A percentile compares a stretch with the other conserved stretches of the same genome.
phyloP scores from a whole-genome alignment of 352 stramenopile species.

The Globisporangium solare region DNA sequence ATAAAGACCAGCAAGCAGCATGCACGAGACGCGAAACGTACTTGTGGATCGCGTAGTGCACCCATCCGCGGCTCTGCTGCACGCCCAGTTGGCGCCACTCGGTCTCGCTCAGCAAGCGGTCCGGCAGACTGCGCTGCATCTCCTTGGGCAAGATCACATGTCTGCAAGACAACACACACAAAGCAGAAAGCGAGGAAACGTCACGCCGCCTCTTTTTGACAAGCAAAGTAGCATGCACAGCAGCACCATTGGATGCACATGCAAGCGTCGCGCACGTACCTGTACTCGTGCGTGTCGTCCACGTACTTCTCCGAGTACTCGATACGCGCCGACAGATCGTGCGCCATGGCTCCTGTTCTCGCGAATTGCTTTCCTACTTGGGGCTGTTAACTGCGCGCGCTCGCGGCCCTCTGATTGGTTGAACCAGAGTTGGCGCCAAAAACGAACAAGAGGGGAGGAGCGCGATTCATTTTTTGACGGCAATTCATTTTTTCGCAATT shows the following conservation, averaged over 20 bases:
- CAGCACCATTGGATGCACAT: neutral
- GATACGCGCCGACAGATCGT: slow-evolving; percentile 88
- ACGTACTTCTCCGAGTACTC: slow-evolving; percentile 96
- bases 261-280: slow-evolving; percentile 44
- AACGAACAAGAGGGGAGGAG: neutral
- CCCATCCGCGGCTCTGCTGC: slow-evolving; percentile 97
- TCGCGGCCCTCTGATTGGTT: too few species aligned
- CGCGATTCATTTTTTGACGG: neutral
- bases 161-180: too few species aligned
- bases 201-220: too few species aligned
- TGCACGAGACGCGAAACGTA: slow-evolving; percentile 31
- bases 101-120: slow-evolving; percentile 93
- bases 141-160: slow-evolving; percentile 98
- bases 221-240: neutral
- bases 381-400: too few species aligned
- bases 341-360: slow-evolving; percentile 43
- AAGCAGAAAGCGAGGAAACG: too few species aligned
- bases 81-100: slow-evolving; percentile 98
- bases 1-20: neutral
- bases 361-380: slow-evolving; percentile 5
- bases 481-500: slow-evolving; percentile 9
- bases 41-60: slow-evolving; percentile 99
- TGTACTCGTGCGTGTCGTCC: slow-evolving; percentile 92
- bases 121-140: slow-evolving; percentile 94
- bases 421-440: too few species aligned